Evolutionary conservation across 257 asterid species (phyloP).

Genomic region (Scutellaria galericulata): DNA sequence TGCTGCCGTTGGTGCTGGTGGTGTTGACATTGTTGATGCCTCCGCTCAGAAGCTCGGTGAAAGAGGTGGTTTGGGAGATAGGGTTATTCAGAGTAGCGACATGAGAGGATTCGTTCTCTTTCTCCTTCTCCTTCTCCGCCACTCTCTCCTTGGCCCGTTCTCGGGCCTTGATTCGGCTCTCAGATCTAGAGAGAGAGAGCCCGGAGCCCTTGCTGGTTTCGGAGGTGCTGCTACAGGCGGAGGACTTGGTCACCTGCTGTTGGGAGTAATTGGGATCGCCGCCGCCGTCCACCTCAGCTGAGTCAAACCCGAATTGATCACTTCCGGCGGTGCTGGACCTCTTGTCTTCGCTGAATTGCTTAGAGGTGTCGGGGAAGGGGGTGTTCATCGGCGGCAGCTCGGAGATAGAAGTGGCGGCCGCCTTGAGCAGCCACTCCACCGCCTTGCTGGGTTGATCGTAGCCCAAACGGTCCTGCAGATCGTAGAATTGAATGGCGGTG

Average conservation of each 20-base stretch:
- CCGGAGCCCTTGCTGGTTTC: constrained; percentile 61
- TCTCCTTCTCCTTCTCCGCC: constrained; percentile 59
- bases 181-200: constrained; percentile 62
- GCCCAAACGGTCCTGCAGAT: constrained; percentile 84
- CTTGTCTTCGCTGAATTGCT: constrained; percentile 71
- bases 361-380: constrained; percentile 62
- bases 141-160: constrained; percentile 60
- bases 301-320: constrained; percentile 56
- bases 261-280: constrained; percentile 43
- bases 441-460: constrained; percentile 93
- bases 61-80: constrained; percentile 56
- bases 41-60: constrained; percentile 57
- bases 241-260: constrained; percentile 39
- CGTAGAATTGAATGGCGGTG: constrained; percentile 88
- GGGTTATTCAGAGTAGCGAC: constrained; percentile 38
- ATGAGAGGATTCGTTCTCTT: constrained; percentile 39
- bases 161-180: constrained; percentile 53
- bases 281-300: constrained; percentile 57
- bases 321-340: constrained; percentile 59
- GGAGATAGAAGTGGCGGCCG: constrained; percentile 64
- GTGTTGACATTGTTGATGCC: constrained; percentile 37
- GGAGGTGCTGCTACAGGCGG: constrained; percentile 54
- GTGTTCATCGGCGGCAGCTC: constrained; percentile 69
- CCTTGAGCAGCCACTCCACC: constrained; percentile 88
- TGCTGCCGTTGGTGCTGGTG: constrained; percentile 14